Base-by-base conservation (phyloP, 176 grass and related monocot genomes). In the Stipa capillata region DNA sequence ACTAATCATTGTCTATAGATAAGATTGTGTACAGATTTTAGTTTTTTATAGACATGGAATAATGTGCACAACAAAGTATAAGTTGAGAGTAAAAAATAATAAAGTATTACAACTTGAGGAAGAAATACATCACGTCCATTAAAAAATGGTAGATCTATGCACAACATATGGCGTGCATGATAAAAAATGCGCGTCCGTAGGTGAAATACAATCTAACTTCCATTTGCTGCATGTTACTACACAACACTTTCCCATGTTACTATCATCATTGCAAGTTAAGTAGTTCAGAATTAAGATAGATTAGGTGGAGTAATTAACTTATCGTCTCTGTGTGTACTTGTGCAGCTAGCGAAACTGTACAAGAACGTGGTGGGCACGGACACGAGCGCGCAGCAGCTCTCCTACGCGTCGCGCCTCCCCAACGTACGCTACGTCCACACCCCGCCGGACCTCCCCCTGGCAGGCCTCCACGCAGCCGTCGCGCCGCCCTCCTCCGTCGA, bases 321-420 rank as follows among this genome's bases (percentile, higher is more conserved):
- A 23, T 40, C 21, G 8, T 10, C 1, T 28, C 12, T 67, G 7
- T 4, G 14, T 45, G 16, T 0, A 8, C 7, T 1, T 12, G 25
- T 27, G 44, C 64, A 97, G 94, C 79, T 94, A 17, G 89, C 91
- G 27, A 84, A 65, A 77, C 52, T 85, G 51, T 97, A 92, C 87
- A 82, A 74, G 23, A 11, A 49, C 7, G 94, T 94, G 31, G 91
- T 97, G 42, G 94, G 66, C 65, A 92, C 94, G 80, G 94, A 97
- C 82, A 89, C 91, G 67, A 97, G 94, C 82, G 69, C 65, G 54
- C 84, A 94, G 80, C 94, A 97, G 53, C 87, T 97, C 13, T 5
- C 72, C 41, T 81, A 88, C 78, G 94, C 87, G 40, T 9, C 61
- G 31, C 34, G 29, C 2, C 87, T 86, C 71, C 79, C 79, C 21